Conservation (phyloP, 352 stramenopile species). For the Labyrinthula sp. region DNA sequence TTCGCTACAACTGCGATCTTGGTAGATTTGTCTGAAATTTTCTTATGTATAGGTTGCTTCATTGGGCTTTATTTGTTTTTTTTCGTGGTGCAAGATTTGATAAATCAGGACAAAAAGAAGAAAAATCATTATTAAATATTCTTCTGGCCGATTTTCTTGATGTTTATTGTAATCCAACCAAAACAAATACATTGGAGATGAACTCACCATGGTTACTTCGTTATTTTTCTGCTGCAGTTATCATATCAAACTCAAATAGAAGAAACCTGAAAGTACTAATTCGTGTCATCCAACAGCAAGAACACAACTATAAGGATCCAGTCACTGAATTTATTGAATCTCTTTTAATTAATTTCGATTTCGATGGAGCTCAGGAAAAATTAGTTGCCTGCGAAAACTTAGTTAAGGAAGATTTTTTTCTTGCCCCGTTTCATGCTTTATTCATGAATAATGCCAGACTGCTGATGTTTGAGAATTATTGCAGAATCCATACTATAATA, state of each 20-base stretch:
- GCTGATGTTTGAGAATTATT: slow-evolving; percentile 98
- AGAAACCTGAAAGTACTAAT: slow-evolving; percentile 53
- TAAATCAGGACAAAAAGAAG: slow-evolving; percentile 65
- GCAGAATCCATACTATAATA: slow-evolving; percentile 90
- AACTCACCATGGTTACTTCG: slow-evolving; percentile 87
- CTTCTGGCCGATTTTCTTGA: slow-evolving; percentile 61
- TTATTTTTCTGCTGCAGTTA: slow-evolving; percentile 65
- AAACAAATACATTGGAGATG: slow-evolving; percentile 90
- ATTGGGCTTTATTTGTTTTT: slow-evolving; percentile 92
- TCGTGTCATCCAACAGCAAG: slow-evolving; percentile 72
- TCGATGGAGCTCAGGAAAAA: slow-evolving; percentile 81
- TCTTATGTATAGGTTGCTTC: slow-evolving; percentile 83
- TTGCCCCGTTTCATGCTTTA: slow-evolving; percentile 74
- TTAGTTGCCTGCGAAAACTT: slow-evolving; percentile 76
- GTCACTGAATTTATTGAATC: slow-evolving; percentile 86
- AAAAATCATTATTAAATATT: slow-evolving; percentile 38
- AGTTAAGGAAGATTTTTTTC: slow-evolving; percentile 86
- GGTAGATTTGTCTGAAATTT: slow-evolving; percentile 38
- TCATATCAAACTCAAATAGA: slow-evolving; percentile 70
- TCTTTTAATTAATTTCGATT: slow-evolving; percentile 94
- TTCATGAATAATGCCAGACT: slow-evolving; percentile 92
- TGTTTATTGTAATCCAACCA: slow-evolving; percentile 72
- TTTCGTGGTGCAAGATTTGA: slow-evolving; percentile 37
- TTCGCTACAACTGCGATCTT: slow-evolving; percentile 80
- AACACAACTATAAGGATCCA: slow-evolving; percentile 50